Base-by-base conservation (phyloP, 805 yeast species). In the Saitoella complicata region DNA sequence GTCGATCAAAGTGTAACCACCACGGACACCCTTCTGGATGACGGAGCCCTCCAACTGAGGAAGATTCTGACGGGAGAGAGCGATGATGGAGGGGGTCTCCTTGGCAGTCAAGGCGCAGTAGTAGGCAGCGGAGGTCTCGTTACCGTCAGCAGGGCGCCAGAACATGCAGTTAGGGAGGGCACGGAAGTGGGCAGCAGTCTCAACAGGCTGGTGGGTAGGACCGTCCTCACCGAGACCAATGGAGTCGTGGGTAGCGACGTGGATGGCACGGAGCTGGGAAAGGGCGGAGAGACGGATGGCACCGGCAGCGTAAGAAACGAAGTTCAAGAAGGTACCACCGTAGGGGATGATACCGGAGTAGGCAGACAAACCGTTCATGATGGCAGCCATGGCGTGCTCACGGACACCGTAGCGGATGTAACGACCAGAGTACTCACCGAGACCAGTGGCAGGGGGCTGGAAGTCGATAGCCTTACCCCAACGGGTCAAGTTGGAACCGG, bases 371-470 rank as follows among this genome's bases (percentile, higher is more conserved):
- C 98, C 98, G 69, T 91, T 88, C 77, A 87, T 74, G 65, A 87
- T 81, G 53, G 96, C 95, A 70, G 95, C 95, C 96, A 88, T 86
- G 66, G 84, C 96, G 69, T 91, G 97, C 73, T 88, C 98, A 70
- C 98, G 81, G 53, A 88, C 95, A 78, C 98, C 98, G 65, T 80
- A 88, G 71, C 96, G 80, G 67, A 88, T 72, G 72, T 88, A 88
- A 64, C 95, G 80, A 63, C 98, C 98, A 47, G 76, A 52, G 72
- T 80, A 87, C 60, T 76, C 76, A 66, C 97, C 97, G 54, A 84
- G 69, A 41, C 77, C 77, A 48, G 85, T 67, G 46, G 75, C 59
- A 45, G 85, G 83, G 45, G 91, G 83, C 75, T 91, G 95, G 87
- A 87, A 88, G 67, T 87, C 95, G 53, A 74, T 75, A 50, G 93